Percentiles rank a stretch among this genome's conserved stretches.
phyloP scores from a whole-genome alignment of 306 rosid genomes.

The Inga oerstediana region DNA sequence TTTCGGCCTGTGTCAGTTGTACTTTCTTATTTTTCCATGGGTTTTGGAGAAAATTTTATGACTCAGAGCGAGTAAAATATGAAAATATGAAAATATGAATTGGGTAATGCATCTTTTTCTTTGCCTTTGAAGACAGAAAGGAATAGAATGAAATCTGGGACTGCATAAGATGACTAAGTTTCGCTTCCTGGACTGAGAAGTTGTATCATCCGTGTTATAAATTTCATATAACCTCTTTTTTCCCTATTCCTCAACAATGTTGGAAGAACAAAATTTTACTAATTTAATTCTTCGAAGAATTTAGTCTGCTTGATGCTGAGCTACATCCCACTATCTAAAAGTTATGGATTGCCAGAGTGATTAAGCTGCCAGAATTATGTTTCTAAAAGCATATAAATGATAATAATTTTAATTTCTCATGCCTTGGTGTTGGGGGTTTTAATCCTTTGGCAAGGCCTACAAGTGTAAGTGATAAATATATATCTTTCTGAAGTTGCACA shows the following conservation, averaged over 20 bases:
- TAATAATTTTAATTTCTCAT: conserved; percentile 8
- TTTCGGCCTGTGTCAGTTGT: conserved; percentile 14
- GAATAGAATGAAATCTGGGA: not conserved
- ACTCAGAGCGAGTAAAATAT: not conserved
- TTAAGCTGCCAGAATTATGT: not conserved
- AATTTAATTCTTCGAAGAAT: not conserved
- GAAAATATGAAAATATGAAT: not conserved
- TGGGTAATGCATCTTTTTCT: not conserved
- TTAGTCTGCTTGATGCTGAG: not conserved
- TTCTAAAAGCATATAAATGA: not conserved
- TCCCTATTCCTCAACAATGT: not conserved
- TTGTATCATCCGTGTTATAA: not conserved
- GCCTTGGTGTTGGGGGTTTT: conserved; percentile 1
- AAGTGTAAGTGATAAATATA: not conserved
- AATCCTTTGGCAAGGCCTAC: not conserved
- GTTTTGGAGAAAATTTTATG: not conserved
- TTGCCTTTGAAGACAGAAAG: not conserved
- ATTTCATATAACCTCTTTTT: not conserved
- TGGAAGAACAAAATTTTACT: not conserved
- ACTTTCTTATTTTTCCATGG: conserved; percentile 10
- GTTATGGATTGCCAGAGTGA: not conserved
- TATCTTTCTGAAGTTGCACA: not conserved
- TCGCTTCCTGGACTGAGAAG: not conserved
- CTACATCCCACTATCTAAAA: not conserved
- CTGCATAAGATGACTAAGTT: not conserved